These are phyloP conservation scores for Nemania sp. DNA, from an alignment of 2,329 filamentous ascomycete species.

Conservation along the genomic window DNA sequence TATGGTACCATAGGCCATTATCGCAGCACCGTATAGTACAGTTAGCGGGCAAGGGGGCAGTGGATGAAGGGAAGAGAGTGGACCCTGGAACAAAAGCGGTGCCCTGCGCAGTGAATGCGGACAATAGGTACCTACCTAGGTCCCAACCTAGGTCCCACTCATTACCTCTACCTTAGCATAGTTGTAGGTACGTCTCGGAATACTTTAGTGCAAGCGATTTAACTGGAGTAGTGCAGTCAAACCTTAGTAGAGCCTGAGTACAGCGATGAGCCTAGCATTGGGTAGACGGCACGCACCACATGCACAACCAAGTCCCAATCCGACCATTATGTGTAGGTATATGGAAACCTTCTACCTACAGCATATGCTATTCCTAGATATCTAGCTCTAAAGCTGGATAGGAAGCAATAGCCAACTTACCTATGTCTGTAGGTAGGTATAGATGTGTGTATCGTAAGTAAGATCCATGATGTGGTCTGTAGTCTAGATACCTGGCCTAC, in stretches of 20 bases:
- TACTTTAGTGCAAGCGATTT: neutral
- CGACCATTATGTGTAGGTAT: no score
- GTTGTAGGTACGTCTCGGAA: no score
- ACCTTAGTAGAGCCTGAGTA: neutral
- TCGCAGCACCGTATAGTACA: neutral
- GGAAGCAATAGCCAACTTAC: no score
- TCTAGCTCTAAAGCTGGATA: no score
- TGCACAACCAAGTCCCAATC: conserved; percentile 31
- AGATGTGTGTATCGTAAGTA: no score
- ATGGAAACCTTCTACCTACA: conserved; percentile 16
- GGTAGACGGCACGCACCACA: neutral
- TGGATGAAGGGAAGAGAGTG: conserved; percentile 5
- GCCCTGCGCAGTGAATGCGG: neutral
- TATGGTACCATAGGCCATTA: neutral
- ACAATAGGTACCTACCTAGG: no score
- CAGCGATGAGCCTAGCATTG: neutral
- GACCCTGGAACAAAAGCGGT: conserved; percentile 10
- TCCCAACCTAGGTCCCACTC: no score
- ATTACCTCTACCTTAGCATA: no score
- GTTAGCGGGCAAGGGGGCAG: conserved; percentile 1
- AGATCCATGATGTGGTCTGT: no score
- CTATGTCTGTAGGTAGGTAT: no score
- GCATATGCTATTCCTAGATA: no score
- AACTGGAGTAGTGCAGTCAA: neutral
- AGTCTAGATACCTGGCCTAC: no score